phyloP scores from a whole-genome alignment of 257 asterid species.

The Petrea volubilis region DNA sequence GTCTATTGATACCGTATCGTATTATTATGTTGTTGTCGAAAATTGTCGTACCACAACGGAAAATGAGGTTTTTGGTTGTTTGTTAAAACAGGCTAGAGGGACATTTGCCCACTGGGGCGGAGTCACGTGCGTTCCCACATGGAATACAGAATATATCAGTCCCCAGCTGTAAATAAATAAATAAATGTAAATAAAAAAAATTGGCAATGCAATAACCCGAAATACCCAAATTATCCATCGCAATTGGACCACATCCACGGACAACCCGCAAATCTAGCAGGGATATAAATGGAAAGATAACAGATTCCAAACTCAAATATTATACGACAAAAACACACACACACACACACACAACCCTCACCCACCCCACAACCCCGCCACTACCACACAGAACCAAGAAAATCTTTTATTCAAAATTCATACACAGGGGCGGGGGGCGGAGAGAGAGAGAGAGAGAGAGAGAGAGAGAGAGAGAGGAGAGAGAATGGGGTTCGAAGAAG shows the following conservation, averaged over 20 bases:
- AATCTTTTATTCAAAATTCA: neutral
- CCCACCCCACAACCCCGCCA: neutral
- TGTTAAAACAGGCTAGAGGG: neutral
- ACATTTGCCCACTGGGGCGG: no score
- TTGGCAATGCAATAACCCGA: neutral
- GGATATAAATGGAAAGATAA: neutral
- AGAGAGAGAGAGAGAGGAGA: neutral
- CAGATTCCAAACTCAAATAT: neutral
- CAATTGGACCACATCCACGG: neutral
- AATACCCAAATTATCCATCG: neutral
- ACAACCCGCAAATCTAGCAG: slow-evolving; percentile 2
- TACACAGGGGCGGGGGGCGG: neutral
- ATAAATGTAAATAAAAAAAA: neutral
- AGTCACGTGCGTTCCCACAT: neutral
- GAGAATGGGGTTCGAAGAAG: slow-evolving; percentile 52
- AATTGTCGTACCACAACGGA: no score
- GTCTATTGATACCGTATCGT: no score
- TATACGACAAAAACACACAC: neutral
- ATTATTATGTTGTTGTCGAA: no score
- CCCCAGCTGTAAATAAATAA: neutral
- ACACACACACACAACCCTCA: no score
- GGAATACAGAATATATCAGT: neutral
- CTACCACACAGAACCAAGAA: neutral
- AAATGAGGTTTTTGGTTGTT: neutral
- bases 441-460: slow-evolving; percentile 2